Evolutionary conservation across 306 rosid genomes (phyloP).

Genomic region (Vigna hirtella): DNA sequence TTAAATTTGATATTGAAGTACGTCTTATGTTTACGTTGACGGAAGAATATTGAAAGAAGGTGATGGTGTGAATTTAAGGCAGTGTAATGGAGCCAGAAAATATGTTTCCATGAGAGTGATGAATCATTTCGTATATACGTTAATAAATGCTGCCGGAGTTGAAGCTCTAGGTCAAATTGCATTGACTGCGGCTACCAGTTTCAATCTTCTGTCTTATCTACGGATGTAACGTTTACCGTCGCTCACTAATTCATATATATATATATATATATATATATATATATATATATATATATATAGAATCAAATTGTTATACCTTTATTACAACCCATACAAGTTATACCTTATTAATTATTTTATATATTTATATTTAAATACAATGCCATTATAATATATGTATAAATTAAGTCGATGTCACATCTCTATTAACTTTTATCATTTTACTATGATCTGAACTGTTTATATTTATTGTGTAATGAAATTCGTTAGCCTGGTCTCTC

Average conservation of each 20-base stretch:
- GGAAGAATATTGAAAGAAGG: conserved; percentile 36
- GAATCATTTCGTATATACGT: conserved; percentile 18
- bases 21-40: conserved; percentile 13
- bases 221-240: neutral
- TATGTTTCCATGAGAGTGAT: conserved; percentile 30
- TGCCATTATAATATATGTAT: too few species aligned
- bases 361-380: too few species aligned
- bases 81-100: conserved; percentile 30
- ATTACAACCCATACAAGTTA: too few species aligned
- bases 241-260: neutral
- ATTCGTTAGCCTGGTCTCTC: too few species aligned
- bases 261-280: too few species aligned
- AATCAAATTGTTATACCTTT: too few species aligned
- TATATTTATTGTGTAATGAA: too few species aligned
- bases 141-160: conserved; percentile 38
- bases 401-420: too few species aligned
- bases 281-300: neutral
- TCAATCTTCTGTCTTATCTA: conserved; percentile 26
- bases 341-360: too few species aligned
- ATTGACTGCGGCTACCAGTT: conserved; percentile 35
- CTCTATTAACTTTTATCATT: too few species aligned
- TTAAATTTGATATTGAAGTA: conserved; percentile 21
- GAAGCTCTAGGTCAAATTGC: conserved; percentile 41
- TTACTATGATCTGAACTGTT: too few species aligned
- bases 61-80: conserved; percentile 25